These are phyloP conservation scores for Aspergillus candidus DNA, from an alignment of 2,329 filamentous ascomycete genomes.

Conservation along the genomic window DNA sequence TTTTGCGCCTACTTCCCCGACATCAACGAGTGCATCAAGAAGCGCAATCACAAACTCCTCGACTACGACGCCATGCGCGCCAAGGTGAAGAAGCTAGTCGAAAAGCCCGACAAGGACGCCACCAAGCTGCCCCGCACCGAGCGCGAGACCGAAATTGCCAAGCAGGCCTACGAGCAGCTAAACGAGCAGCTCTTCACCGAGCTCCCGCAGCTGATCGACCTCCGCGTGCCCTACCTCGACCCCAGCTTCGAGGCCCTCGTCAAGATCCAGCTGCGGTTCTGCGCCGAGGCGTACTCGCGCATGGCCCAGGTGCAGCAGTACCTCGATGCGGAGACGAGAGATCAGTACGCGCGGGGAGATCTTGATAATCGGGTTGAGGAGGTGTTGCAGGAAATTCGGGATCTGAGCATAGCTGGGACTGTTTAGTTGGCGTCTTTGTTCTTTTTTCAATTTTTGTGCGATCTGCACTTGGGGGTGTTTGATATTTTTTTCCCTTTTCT, in stretches of 20 bases:
- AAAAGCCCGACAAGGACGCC: constrained; percentile 98
- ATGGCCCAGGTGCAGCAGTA: constrained; percentile 99
- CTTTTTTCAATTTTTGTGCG: background rate
- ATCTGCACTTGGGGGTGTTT: no score
- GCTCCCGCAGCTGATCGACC: constrained; percentile 89
- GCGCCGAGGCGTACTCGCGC: constrained; percentile 90
- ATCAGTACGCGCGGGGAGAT: constrained; percentile 91
- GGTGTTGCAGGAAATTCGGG: constrained; percentile 92
- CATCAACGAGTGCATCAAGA: constrained; percentile 99
- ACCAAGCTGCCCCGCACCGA: constrained; percentile 93
- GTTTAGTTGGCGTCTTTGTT: constrained; percentile 38
- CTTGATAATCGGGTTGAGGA: constrained; percentile 89
- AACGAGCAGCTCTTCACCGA: constrained; percentile 94
- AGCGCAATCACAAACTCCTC: constrained; percentile 94
- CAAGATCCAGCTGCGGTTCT: constrained; percentile 97
- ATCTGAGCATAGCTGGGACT: constrained; percentile 84
- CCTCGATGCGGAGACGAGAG: constrained; percentile 87
- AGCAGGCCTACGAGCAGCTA: constrained; percentile 86
- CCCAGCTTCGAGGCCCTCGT: constrained; percentile 96
- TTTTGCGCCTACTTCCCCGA: constrained; percentile 99
- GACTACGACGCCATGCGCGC: constrained; percentile 95
- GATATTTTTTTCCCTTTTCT: constrained; percentile 8
- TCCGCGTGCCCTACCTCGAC: constrained; percentile 93
- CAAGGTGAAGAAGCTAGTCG: constrained; percentile 92
- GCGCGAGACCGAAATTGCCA: constrained; percentile 93